Conservation (phyloP, 164 flowering plant genomes). For the Macadamia integrifolia region DNA sequence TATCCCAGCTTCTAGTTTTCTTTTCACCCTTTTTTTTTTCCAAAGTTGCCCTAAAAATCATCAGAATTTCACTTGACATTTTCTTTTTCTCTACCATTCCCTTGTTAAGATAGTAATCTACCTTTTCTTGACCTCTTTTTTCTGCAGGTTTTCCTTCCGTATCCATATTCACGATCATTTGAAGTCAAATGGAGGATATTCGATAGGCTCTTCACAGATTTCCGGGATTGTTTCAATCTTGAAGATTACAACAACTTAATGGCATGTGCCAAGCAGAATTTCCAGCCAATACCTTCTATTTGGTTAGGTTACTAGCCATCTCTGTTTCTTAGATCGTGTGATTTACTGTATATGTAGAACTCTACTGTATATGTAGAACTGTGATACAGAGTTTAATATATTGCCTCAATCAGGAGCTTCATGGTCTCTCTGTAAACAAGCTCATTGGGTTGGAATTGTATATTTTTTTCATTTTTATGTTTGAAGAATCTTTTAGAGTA, state of each 20-base stretch:
- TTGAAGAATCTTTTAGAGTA: too few relatives aligned
- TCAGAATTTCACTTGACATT: background rate
- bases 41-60: background rate
- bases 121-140: background rate
- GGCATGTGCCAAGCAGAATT: slow-evolving; percentile 59
- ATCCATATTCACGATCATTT: slow-evolving; percentile 61
- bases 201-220: slow-evolving; percentile 79
- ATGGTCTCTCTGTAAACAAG: background rate
- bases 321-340: background rate
- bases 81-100: background rate
- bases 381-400: background rate
- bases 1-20: background rate
- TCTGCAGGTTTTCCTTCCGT: slow-evolving; percentile 67
- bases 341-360: background rate
- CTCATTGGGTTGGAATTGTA: background rate
- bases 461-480: background rate
- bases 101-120: background rate
- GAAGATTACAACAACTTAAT: slow-evolving; percentile 55
- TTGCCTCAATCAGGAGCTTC: background rate
- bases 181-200: slow-evolving; percentile 70
- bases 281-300: slow-evolving; percentile 68
- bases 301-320: slow-evolving; percentile 65
- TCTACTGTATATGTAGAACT: slow-evolving; percentile 1
- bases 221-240: slow-evolving; percentile 61
- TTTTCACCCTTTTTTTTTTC: background rate